Base-by-base conservation (phyloP, 345 rosid genomes). In the Eucalyptus guilfoylei region DNA sequence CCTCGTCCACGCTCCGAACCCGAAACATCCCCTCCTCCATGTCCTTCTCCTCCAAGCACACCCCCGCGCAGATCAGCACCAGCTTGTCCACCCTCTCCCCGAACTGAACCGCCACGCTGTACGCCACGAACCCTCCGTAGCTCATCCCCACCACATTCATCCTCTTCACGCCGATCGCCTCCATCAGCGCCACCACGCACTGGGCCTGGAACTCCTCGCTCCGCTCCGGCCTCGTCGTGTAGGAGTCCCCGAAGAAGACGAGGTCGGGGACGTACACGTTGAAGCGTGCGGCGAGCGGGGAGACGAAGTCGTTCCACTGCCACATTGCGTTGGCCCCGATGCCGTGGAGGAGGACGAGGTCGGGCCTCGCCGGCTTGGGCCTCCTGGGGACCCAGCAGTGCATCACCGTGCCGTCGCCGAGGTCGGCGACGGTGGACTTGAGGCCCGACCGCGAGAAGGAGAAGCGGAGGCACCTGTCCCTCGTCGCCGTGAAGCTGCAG, bases 281-380 rank as follows among this genome's bases (percentile, higher is more conserved):
- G 94, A 95, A 97, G 87, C 94, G 92, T 89, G 96, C 67, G 45
- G 90, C 91, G 48, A 96, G 91, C 3, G 91, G 93, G 52, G 95
- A 91, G 86, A 96, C 91, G 91, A 96, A 92, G 85, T 90, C 90
- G 69, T 89, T 90, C 95, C 97, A 96, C 89, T 97, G 99, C 99
- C 99, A 97, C 99, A 96, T 95, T 88, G 99, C 97, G 92, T 97
- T 96, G 93, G 99, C 98, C 69, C 99, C 99, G 90, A 96, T 90
- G 88, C 99, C 99, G 90, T 97, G 99, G 91, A 97, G 91, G 49
- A 97, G 95, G 64, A 95, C 88, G 11, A 97, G 93, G 5, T 95
- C 91, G 86, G 94, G 96, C 89, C 93, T 96, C 49, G 90, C 50
- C 9, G 89, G 89, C 83, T 69, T 26, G 92, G 92, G 95, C 40